Evolutionary conservation across 352 stramenopile genomes (phyloP).

Genomic region (Phytophthora melonis): DNA sequence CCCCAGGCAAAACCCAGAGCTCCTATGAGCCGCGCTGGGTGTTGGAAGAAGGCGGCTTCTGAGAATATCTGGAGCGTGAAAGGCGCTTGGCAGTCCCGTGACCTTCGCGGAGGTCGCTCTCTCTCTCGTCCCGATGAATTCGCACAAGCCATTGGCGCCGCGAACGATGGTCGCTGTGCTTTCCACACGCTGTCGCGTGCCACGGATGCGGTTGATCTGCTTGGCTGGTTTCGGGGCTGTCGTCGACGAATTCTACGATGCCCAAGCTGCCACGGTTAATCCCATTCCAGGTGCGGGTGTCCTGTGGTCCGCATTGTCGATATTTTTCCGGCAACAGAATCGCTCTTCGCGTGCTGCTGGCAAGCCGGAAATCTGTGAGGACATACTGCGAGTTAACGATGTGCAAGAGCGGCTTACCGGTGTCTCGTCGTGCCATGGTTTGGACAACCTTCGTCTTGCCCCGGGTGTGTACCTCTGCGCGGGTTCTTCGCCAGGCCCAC

Average conservation of each 20-base stretch:
- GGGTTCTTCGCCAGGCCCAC: neutral
- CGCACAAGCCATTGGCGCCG: neutral
- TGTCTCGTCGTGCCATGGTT: neutral
- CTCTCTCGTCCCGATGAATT: neutral
- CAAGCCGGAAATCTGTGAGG: neutral
- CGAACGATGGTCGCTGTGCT: neutral
- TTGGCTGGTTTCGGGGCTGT: neutral
- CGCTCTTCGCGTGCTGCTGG: slow-evolving; percentile 2
- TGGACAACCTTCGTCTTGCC: neutral
- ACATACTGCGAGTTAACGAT: neutral
- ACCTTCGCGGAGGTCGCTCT: neutral
- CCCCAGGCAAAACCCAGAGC: neutral
- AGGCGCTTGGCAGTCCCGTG: neutral
- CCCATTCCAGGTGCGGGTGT: neutral
- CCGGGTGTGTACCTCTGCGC: slow-evolving; percentile 1
- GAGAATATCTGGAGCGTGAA: slow-evolving; percentile 8
- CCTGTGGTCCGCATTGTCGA: slow-evolving; percentile 13
- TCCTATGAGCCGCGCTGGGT: slow-evolving; percentile 3
- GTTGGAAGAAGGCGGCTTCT: neutral
- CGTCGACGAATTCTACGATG: neutral
- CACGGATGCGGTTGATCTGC: neutral
- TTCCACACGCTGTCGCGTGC: slow-evolving; percentile 4
- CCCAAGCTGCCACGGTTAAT: neutral
- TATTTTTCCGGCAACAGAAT: neutral
- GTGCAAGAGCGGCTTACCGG: neutral